Evolutionary conservation across 2,329 filamentous ascomycete genomes (phyloP).

Genomic region (Acephala macrosclerotiorum): DNA sequence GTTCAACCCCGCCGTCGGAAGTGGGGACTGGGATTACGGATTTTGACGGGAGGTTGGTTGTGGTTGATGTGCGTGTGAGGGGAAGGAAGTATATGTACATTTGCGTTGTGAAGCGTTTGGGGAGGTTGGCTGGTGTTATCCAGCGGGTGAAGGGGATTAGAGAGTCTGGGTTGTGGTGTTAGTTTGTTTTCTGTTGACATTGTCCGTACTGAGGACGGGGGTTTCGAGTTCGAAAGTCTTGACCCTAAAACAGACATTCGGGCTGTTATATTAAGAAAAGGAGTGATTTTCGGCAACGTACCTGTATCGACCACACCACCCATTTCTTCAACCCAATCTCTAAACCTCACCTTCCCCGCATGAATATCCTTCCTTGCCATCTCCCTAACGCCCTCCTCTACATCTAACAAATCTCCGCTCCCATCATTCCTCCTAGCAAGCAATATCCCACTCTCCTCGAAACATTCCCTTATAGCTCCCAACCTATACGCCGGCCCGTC

Average conservation of each 20-base stretch:
- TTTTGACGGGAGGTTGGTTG: slow-evolving; percentile 32
- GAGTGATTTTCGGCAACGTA: slow-evolving; percentile 44
- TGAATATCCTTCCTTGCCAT: slow-evolving; percentile 75
- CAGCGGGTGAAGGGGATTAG: slow-evolving; percentile 83
- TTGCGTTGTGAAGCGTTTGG: slow-evolving; percentile 88
- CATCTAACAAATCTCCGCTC: slow-evolving; percentile 63
- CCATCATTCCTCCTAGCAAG: slow-evolving; percentile 57
- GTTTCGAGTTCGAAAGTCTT: too few relatives aligned
- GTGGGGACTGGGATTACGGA: slow-evolving; percentile 62
- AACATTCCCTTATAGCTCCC: slow-evolving; percentile 88
- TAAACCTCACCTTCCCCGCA: slow-evolving; percentile 68
- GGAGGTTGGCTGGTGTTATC: slow-evolving; percentile 79
- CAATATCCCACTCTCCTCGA: slow-evolving; percentile 93
- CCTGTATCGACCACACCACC: slow-evolving; percentile 72
- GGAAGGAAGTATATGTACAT: slow-evolving; percentile 97
- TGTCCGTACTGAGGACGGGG: too few relatives aligned
- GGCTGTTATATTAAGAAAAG: too few relatives aligned
- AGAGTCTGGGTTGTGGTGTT: background rate
- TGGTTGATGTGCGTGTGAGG: slow-evolving; percentile 44
- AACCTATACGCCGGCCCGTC: slow-evolving; percentile 80
- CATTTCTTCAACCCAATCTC: slow-evolving; percentile 64
- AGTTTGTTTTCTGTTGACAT: too few relatives aligned
- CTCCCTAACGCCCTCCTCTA: slow-evolving; percentile 67
- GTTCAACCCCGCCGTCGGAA: slow-evolving; percentile 69
- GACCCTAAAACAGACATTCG: too few relatives aligned